Evolutionary conservation across 495 filamentous ascomycete genomes (phyloP).

Genomic region (Xylaria nigripes): DNA sequence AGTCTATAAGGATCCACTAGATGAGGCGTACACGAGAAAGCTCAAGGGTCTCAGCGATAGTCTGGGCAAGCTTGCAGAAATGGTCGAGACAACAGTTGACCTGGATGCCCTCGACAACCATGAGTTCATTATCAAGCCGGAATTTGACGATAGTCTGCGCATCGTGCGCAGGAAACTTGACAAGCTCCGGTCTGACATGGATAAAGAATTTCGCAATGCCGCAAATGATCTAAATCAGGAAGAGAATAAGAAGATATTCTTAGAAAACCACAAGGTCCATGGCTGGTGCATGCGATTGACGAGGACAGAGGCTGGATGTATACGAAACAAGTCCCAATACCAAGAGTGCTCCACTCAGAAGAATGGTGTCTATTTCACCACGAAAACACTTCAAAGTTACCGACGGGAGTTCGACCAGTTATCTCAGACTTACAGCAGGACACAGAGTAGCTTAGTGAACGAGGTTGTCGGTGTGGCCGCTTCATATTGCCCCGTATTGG

Average conservation of each 20-base stretch:
- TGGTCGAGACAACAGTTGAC: constrained; percentile 98
- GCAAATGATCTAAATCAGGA: constrained; percentile 84
- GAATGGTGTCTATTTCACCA: constrained; percentile 98
- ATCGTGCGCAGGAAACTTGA: constrained; percentile 88
- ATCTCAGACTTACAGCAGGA: constrained; percentile 91
- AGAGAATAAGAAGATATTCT: constrained; percentile 93
- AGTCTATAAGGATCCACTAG: constrained; percentile 77
- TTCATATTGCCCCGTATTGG: constrained; percentile 90
- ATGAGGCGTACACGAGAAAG: constrained; percentile 81
- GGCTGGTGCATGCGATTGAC: constrained; percentile 97
- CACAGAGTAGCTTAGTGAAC: constrained; percentile 80
- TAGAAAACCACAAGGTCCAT: constrained; percentile 92
- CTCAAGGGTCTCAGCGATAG: constrained; percentile 65
- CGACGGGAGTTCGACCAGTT: constrained; percentile 91
- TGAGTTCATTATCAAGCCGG: constrained; percentile 97
- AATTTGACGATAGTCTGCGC: constrained; percentile 85
- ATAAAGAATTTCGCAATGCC: constrained; percentile 67
- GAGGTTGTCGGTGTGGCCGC: constrained; percentile 91
- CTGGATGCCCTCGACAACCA: constrained; percentile 93
- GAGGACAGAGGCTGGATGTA: constrained; percentile 82
- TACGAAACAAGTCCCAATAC: constrained; percentile 82
- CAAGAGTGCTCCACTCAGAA: constrained; percentile 98
- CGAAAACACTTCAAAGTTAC: constrained; percentile 67
- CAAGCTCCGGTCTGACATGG: constrained; percentile 74
- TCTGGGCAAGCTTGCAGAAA: constrained; percentile 81